Base-by-base conservation (phyloP, 495 filamentous ascomycete species). In the Penicillium steckii region DNA sequence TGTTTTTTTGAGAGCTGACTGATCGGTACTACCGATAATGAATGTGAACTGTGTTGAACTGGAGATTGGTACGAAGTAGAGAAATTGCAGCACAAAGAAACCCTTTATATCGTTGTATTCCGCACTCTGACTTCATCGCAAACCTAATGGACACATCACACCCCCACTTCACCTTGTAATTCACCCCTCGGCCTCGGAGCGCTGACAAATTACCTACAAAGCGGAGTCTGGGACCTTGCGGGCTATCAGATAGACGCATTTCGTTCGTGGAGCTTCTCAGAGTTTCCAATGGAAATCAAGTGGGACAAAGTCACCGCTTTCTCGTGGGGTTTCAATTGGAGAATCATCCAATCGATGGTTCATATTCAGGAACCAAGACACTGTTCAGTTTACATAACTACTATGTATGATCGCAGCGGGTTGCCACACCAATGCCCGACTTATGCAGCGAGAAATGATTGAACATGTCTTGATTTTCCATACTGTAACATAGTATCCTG, bases 171-270 rank as follows among this genome's bases (percentile, higher is more conserved):
- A 25, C 32, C 18, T 43, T 12, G 30, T 55, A 38, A 40, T 40
- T 46, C 24, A 46, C 2, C 19, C 45, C 23, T 41, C 43, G 40
- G 42, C 29, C 18, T 53, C 43, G 50, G 50, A 19, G 25, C 32
- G 41, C 52, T 55, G 40, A 50, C 52, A 55, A 50, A 55, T 55
- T 13, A 17, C n/a, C n/a, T 37, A 37, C 8, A 18, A 2, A 1
- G n/a, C 32, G 13, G n/a, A 15, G n/a, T n/a, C n/a, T n/a, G n/a
- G n/a, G n/a, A 27, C 4, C 26, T 5, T 27, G 26, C 5, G 26
- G 26, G 10, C 4, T 27, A 27, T 27, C n/a, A 4, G 13, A n/a
- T 15, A 2, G 6, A 3, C 30, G 33, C 12, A n/a, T 15, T 37
- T 37, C 8, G 33, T 37, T 37, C 33, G 7, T 5, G n/a, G 15